A percentile compares a stretch with the other conserved stretches of the same genome.
These are phyloP conservation scores for Ophiostoma angusticollis DNA, from an alignment of 2,329 filamentous ascomycete genomes.

Conservation along the genomic window DNA sequence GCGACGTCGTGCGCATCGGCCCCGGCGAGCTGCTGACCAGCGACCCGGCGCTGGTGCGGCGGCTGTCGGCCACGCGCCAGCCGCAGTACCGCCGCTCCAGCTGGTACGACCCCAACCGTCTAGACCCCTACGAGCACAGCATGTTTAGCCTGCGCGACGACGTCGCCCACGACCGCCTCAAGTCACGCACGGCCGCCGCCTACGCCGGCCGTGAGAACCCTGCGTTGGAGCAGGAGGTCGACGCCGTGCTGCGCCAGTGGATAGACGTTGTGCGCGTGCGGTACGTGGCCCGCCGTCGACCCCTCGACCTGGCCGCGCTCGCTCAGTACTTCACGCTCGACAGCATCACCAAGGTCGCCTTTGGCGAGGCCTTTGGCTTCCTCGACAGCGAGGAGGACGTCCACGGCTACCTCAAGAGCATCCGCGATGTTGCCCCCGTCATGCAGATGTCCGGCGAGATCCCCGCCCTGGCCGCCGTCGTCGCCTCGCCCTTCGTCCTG, in stretches of 20 bases:
- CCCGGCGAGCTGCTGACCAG: constrained; percentile 25
- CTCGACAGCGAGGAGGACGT: constrained; percentile 29
- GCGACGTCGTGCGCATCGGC: constrained; percentile 23
- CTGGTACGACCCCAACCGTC: constrained; percentile 33
- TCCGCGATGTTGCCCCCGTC: constrained; percentile 25
- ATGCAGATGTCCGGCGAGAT: constrained; percentile 28
- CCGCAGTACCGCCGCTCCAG: constrained; percentile 18
- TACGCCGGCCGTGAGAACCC: constrained; percentile 20
- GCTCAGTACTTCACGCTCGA: constrained; percentile 38
- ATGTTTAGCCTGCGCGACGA: constrained; percentile 30
- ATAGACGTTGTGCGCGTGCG: constrained; percentile 12
- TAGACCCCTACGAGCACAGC: constrained; percentile 34
- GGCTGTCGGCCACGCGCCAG: constrained; percentile 18
- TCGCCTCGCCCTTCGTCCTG: constrained; percentile 18
- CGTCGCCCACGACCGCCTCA: constrained; percentile 19
- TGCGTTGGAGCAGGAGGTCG: constrained; percentile 17
- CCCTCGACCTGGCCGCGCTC: constrained; percentile 31
- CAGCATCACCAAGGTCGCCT: constrained; percentile 34
- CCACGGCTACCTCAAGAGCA: constrained; percentile 29
- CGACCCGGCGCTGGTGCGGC: constrained; percentile 21
- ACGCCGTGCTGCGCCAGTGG: constrained; percentile 13
- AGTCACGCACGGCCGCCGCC: constrained; percentile 16
- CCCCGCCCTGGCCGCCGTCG: constrained; percentile 20
- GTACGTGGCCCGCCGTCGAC: constrained; percentile 9
- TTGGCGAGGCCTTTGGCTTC: constrained; percentile 33